Evolutionary conservation across 495 filamentous ascomycete genomes (phyloP), one percentile per base, ranked within the genome.

Genomic region (Entonaema liquescens): DNA sequence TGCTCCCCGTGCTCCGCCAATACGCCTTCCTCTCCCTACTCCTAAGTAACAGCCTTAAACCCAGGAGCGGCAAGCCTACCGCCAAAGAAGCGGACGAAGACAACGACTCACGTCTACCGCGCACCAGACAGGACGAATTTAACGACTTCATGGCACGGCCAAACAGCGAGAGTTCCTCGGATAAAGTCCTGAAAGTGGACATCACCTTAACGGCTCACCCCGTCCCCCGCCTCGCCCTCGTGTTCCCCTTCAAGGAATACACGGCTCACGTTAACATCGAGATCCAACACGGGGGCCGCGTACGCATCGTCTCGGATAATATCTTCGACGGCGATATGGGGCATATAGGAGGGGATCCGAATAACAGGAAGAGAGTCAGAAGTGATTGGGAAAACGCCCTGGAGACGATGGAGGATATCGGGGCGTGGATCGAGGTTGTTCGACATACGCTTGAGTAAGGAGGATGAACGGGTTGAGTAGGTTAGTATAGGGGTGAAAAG

Each of bases 1-100:
- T 97, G 59, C 82, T 98, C 25, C 93, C 91, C 15, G 81, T 87
- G 21, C 83, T 95, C 6, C 84, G 93, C 7, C 93, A 96, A 78
- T 95, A 92, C 74, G 90, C 88, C 1, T 83, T 93, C 53, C 74
- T 94, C 0, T 85, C 86, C 2, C 87, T 82, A 12, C 71, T 95
- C 12, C 85, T 95, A 4, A 80, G 85, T 15, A 89, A 86, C 44
- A 87, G 85, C 58, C 90, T 93, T 71, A 76, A 76, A 15, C 33
- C 76, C 4, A 65, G 35, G 23, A 65, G 70, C 47, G 71, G 55
- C 9, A 62, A 61, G 38, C 73, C 75, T 1, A 59, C 67, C 0
- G 29, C 53, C 13, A 38, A 64, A 23, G 72, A 73, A 15, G 42
- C 54, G 11, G 62, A 53, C 35, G 19, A 17, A 2, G 55, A 68